Conservation (phyloP, 1,284 basidiomycete species). For the Gymnopus androsaceus region DNA sequence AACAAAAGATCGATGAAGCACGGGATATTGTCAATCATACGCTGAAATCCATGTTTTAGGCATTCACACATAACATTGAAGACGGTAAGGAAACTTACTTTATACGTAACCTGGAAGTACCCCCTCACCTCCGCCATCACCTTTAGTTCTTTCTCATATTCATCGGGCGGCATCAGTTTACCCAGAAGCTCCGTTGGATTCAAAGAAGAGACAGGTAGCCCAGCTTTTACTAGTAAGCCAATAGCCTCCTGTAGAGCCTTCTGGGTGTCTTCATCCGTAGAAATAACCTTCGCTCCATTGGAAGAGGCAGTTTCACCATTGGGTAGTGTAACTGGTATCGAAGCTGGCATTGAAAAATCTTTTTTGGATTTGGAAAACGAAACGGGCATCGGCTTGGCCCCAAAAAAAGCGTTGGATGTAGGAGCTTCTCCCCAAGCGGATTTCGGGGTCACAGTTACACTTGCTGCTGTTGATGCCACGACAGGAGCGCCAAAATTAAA, state of each 20-base stretch:
- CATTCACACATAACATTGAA: neutral
- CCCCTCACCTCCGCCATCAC: constrained; percentile 49
- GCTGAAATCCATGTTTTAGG: constrained; percentile 26
- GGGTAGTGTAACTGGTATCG: too few relatives aligned
- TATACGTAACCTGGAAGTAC: constrained; percentile 47
- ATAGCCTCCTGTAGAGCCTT: neutral
- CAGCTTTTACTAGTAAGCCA: neutral
- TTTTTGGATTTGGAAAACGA: too few relatives aligned
- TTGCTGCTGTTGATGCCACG: too few relatives aligned
- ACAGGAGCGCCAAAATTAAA: too few relatives aligned
- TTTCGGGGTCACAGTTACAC: too few relatives aligned
- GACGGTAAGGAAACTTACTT: constrained; percentile 29
- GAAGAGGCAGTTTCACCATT: too few relatives aligned
- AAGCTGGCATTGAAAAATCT: too few relatives aligned
- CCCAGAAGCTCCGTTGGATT: constrained; percentile 29
- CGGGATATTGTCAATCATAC: constrained; percentile 48
- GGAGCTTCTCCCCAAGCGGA: too few relatives aligned
- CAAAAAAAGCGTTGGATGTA: too few relatives aligned
- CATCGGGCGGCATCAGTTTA: constrained; percentile 36
- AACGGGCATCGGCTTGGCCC: too few relatives aligned
- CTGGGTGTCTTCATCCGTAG: too few relatives aligned
- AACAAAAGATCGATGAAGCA: constrained; percentile 44
- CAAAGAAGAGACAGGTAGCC: neutral
- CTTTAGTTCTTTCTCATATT: constrained; percentile 42
- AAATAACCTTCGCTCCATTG: too few relatives aligned